Conservation (phyloP, 1,139 yeast genomes). For the Sugiyamaella grinbergsii region DNA sequence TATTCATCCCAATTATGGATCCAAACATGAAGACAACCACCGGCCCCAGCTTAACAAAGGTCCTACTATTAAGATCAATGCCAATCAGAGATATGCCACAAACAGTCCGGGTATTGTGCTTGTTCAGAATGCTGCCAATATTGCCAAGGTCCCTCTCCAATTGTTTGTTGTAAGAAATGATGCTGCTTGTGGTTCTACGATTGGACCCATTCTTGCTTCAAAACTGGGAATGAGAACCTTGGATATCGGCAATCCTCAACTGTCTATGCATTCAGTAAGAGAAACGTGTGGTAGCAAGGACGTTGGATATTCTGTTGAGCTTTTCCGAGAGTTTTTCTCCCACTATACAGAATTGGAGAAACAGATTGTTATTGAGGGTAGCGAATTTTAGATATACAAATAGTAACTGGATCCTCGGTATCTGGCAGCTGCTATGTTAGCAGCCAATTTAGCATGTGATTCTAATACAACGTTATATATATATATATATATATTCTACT, state of each 20-base stretch:
- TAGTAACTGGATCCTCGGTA: neutral
- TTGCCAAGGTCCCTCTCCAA: conserved; percentile 54
- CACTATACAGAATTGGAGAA: conserved; percentile 34
- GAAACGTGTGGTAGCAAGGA: conserved; percentile 90
- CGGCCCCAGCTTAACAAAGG: conserved; percentile 83
- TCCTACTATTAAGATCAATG: conserved; percentile 90
- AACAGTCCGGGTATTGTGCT: conserved; percentile 87
- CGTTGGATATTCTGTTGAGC: conserved; percentile 58
- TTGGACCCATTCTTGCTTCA: conserved; percentile 91
- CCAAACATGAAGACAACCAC: conserved; percentile 73
- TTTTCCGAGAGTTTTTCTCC: conserved; percentile 65
- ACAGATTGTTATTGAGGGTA: conserved; percentile 31
- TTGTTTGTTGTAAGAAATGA: conserved; percentile 88
- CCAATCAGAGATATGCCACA: conserved; percentile 93
- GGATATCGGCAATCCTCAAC: conserved; percentile 91
- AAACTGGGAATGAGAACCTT: conserved; percentile 86
- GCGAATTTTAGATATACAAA: conserved; percentile 14
- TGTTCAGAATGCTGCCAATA: conserved; percentile 69
- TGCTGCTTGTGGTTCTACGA: conserved; percentile 94
- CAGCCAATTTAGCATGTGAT: neutral
- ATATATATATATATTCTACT: neutral
- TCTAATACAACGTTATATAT: neutral
- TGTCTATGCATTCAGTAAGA: conserved; percentile 93
- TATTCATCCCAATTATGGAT: conserved; percentile 86
- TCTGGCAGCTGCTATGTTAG: neutral